Evolutionary conservation across 2,329 filamentous ascomycete genomes (phyloP).

Genomic region (Penicillium sp.): DNA sequence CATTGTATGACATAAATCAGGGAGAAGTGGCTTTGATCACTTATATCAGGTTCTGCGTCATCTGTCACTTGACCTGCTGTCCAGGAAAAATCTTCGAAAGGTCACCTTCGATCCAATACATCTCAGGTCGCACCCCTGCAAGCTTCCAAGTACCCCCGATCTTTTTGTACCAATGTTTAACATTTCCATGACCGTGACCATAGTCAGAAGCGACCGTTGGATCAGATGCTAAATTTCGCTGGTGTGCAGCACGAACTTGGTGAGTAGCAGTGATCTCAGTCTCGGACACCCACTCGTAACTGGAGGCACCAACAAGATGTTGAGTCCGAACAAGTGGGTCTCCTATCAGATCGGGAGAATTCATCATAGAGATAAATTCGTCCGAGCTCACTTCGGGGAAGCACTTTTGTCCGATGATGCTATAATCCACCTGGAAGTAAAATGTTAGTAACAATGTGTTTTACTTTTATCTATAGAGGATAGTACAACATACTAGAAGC

Average conservation of each 20-base stretch:
- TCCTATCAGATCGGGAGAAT: slow-evolving; percentile 17
- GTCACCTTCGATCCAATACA: slow-evolving; percentile 16
- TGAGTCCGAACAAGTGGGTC: slow-evolving; percentile 21
- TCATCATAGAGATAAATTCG: slow-evolving; percentile 16
- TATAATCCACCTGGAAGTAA: slow-evolving; percentile 12
- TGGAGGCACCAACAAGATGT: slow-evolving; percentile 20
- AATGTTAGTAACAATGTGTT: not conserved
- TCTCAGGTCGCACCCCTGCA: slow-evolving; percentile 54
- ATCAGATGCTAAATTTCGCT: slow-evolving; percentile 56
- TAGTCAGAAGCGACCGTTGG: slow-evolving; percentile 53
- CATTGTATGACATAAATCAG: no score
- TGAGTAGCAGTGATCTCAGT: slow-evolving; percentile 56
- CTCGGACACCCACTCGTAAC: slow-evolving; percentile 4
- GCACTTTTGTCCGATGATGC: slow-evolving; percentile 10
- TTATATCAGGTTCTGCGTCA: not conserved
- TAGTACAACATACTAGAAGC: slow-evolving; percentile 2
- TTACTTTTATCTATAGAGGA: not conserved
- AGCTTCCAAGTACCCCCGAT: slow-evolving; percentile 62
- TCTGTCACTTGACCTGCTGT: no score
- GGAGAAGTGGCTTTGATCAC: no score
- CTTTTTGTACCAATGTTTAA: slow-evolving; percentile 59
- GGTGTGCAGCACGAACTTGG: slow-evolving; percentile 63
- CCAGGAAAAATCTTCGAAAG: slow-evolving; percentile 7
- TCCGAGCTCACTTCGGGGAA: slow-evolving; percentile 8
- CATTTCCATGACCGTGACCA: slow-evolving; percentile 60